These are phyloP conservation scores for Allomyces arbusculus DNA, from an alignment of 192 early-diverging fungal genomes.

Conservation along the genomic window DNA sequence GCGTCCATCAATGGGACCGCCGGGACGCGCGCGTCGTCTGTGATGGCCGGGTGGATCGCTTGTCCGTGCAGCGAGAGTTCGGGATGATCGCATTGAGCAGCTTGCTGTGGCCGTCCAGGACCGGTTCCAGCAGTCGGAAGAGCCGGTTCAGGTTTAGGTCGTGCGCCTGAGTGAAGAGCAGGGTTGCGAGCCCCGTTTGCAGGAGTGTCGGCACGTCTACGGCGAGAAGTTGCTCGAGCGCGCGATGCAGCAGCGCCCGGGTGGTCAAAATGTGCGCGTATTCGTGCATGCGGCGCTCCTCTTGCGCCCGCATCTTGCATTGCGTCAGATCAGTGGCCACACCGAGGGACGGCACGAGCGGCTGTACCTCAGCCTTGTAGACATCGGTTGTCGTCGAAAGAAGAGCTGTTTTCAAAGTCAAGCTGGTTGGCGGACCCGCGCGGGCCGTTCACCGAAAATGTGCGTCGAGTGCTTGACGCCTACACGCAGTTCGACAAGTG, in stretches of 20 bases:
- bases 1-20: background rate
- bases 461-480: background rate
- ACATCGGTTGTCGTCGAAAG: conserved; percentile 46
- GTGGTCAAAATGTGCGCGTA: conserved; percentile 49
- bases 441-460: conserved; percentile 1
- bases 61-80: background rate
- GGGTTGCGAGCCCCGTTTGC: conserved; percentile 6
- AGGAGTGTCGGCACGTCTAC: conserved; percentile 52
- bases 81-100: too few species aligned
- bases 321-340: conserved; percentile 18
- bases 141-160: too few species aligned
- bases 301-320: conserved; percentile 54
- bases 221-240: conserved; percentile 57
- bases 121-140: too few species aligned
- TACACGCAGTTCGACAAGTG: background rate
- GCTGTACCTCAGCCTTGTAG: conserved; percentile 28
- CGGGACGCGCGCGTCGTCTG: background rate
- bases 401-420: conserved; percentile 53
- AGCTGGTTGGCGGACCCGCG: conserved; percentile 45
- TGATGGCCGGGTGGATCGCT: conserved; percentile 2
- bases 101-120: too few species aligned
- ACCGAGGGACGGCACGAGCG: background rate
- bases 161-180: too few species aligned
- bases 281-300: conserved; percentile 44
- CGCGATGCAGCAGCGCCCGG: conserved; percentile 41